Base-by-base conservation (phyloP, 371 early-diverging fungal species). In the Zancudomyces culisetae region DNA sequence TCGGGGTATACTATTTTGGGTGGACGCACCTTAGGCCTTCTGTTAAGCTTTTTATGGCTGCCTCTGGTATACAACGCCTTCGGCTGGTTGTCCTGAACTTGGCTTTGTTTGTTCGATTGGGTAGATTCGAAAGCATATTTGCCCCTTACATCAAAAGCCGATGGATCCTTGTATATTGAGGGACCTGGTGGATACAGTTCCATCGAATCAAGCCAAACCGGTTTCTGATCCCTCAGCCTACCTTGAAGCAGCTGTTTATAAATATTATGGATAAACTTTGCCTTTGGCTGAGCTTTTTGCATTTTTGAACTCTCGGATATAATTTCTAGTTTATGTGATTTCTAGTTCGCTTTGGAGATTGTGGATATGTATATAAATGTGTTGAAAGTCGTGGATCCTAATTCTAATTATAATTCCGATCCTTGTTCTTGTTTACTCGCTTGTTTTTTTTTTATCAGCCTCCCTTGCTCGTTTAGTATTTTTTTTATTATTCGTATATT, bases 1-100 rank as follows among this genome's bases (percentile, higher is more conserved):
- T 90, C 90, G n/a, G 86, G 86, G 57, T 87, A 91, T 26, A 74
- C 78, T 45, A 91, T 87, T 46, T 60, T 63, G 26, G 70, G 77
- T 42, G 60, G 62, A 49, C 58, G 43, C 27, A 56, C 58, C 20
- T 56, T 62, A 40, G 54, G 51, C 51, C 69, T 56, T 22, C 62
- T 51, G 24, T 50, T 40, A n/a, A n/a, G n/a, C 51, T 63, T 64
- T 55, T 69, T 68, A 39, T 64, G 53, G n/a, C 58, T 56, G 19
- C 64, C 53, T 56, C 41, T 45, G 45, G 62, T 50, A 49, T 26
- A 48, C 6, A 43, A 22, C n/a, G n/a, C n/a, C n/a, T n/a, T n/a
- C n/a, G n/a, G n/a, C n/a, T n/a, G n/a, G n/a, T n/a, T n/a, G 18
- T 13, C n/a, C 18, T 43, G 12, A 26, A n/a, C 26, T 42, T 24